Percentiles rank a stretch among this genome's conserved stretches.
phyloP scores from a whole-genome alignment of 768 basidiomycete genomes.

The Phylloporus sp. region DNA sequence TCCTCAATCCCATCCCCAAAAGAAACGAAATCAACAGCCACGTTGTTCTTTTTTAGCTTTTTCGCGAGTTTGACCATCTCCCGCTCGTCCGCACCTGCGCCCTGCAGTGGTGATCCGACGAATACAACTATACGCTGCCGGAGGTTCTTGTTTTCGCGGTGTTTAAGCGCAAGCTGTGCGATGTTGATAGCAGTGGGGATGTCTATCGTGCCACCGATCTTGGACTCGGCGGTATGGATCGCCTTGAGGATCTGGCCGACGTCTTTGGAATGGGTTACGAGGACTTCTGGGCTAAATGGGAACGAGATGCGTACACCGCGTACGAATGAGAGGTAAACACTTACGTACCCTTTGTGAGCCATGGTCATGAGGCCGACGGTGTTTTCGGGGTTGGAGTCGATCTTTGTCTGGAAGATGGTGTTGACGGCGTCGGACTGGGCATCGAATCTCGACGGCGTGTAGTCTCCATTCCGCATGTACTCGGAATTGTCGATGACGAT shows the following conservation, averaged over 20 bases:
- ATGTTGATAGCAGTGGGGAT: slow-evolving; percentile 88
- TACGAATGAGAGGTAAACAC: slow-evolving; percentile 3
- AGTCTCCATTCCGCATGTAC: slow-evolving; percentile 95
- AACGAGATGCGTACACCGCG: slow-evolving; percentile 1
- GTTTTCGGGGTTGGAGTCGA: slow-evolving; percentile 94
- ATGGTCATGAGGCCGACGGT: slow-evolving; percentile 98
- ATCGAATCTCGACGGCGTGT: slow-evolving; percentile 77
- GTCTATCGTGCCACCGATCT: slow-evolving; percentile 78
- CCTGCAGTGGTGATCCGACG: slow-evolving; percentile 82
- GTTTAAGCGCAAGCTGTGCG: slow-evolving; percentile 94
- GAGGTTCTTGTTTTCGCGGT: slow-evolving; percentile 97
- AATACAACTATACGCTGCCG: slow-evolving; percentile 95
- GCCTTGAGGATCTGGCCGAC: slow-evolving; percentile 85
- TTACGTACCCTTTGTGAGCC: slow-evolving; percentile 86
- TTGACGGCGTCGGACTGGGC: slow-evolving; percentile 92
- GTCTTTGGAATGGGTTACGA: slow-evolving; percentile 94
- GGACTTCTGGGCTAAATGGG: slow-evolving; percentile 75
- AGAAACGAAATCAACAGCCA: slow-evolving; percentile 85
- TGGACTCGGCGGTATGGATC: slow-evolving; percentile 62
- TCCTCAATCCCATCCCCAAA: slow-evolving; percentile 89
- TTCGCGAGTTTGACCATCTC: slow-evolving; percentile 86
- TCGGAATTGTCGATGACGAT: slow-evolving; percentile 97
- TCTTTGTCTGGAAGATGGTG: slow-evolving; percentile 87
- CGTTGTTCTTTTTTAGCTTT: slow-evolving; percentile 99
- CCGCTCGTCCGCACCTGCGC: slow-evolving; percentile 66